Evolutionary conservation across 2,329 filamentous ascomycete genomes (phyloP).

Genomic region (Diaporthe aspalathi): DNA sequence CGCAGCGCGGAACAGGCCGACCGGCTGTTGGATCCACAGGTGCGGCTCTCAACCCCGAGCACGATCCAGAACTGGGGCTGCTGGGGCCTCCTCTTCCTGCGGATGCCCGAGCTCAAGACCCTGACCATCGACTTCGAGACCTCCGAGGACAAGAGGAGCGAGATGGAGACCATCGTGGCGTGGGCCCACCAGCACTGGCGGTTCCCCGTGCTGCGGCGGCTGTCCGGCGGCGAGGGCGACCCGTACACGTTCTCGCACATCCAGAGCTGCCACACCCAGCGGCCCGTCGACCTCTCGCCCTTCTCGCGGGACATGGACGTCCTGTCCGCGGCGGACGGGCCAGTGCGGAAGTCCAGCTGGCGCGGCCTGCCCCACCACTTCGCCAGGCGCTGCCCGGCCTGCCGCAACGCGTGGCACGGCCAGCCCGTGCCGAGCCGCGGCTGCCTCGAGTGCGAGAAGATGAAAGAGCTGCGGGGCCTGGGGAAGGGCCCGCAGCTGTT

Average conservation of each 20-base stretch:
- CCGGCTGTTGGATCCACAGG: not conserved
- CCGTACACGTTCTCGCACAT: not conserved
- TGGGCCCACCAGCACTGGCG: constrained; percentile 29
- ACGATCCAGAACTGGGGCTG: not conserved
- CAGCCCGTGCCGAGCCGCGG: not conserved
- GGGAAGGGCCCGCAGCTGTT: constrained; percentile 24
- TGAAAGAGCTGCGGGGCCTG: not conserved
- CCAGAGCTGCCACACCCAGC: not conserved
- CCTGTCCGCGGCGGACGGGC: constrained; percentile 3
- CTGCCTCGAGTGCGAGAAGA: constrained; percentile 3
- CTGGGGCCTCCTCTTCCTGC: constrained; percentile 34
- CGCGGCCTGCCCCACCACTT: constrained; percentile 19
- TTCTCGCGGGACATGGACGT: not conserved
- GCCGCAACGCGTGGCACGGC: not conserved
- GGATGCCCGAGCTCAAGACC: constrained; percentile 20
- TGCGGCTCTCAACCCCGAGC: not conserved
- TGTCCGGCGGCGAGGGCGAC: constrained; percentile 1
- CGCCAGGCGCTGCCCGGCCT: not conserved
- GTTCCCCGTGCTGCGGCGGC: constrained; percentile 7
- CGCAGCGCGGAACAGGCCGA: not conserved
- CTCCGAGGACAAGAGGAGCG: constrained; percentile 21
- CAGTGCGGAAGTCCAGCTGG: constrained; percentile 18
- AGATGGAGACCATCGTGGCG: constrained; percentile 30
- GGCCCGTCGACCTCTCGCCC: not conserved
- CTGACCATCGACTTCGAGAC: constrained; percentile 37